Conservation (phyloP, 805 yeast species). For the Torulaspora microellipsoides region DNA sequence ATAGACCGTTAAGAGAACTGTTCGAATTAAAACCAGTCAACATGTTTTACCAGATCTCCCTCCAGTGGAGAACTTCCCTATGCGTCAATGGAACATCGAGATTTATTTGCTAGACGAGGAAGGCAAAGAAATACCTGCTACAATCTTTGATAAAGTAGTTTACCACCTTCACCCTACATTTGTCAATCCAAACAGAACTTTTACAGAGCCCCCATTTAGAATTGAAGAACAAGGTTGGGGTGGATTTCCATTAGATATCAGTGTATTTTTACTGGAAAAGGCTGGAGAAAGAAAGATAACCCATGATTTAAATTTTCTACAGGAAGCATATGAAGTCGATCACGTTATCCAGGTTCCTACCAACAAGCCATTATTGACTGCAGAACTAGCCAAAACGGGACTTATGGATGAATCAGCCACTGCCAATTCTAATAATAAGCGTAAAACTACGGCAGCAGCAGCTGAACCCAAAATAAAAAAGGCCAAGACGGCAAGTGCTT, state of each 20-base stretch:
- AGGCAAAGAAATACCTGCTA: constrained; percentile 83
- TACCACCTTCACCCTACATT: constrained; percentile 94
- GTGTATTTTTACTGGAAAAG: constrained; percentile 72
- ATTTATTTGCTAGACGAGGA: constrained; percentile 68
- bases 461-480: constrained; percentile 45
- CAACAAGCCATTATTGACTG: constrained; percentile 65
- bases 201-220: constrained; percentile 79
- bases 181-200: constrained; percentile 75
- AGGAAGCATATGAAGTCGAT: constrained; percentile 71
- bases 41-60: constrained; percentile 75
- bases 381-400: constrained; percentile 75
- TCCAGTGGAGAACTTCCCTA: constrained; percentile 86
- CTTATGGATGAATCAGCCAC: constrained; percentile 57
- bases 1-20: constrained; percentile 68
- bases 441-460: constrained; percentile 23
- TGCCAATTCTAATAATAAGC: constrained; percentile 23
- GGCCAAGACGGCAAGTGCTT: constrained; percentile 39
- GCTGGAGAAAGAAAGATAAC: constrained; percentile 82
- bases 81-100: constrained; percentile 89
- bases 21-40: constrained; percentile 83
- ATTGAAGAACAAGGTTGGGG: constrained; percentile 98
- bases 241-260: constrained; percentile 84
- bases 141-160: constrained; percentile 84
- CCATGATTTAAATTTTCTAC: constrained; percentile 84
- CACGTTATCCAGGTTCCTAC: constrained; percentile 74